Base-by-base conservation (phyloP, 805 yeast genomes). In the Schwanniomyces sp. region DNA sequence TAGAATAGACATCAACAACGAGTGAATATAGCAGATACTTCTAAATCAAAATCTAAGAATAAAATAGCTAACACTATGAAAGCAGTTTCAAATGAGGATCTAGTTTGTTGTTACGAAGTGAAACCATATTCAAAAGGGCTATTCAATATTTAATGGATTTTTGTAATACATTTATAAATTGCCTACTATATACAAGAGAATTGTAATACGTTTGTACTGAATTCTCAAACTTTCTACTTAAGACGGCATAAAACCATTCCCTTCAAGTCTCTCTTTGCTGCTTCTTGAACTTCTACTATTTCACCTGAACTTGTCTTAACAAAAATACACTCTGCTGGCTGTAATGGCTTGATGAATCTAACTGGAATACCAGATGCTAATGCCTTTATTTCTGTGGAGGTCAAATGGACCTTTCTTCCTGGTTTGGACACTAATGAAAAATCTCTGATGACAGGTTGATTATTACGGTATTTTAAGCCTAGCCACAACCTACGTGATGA, bases 401-500 rank as follows among this genome's bases (percentile, higher is more conserved):
- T 69, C 57, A 91, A 81, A 53, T 75, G 68, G 17, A 91, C 86
- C 62, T 85, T 78, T 62, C 92, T 78, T 59, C 85, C 88, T 34
- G 99, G 98, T 60, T 86, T 91, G 40, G 94, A 86, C 27, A 94
- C 82, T 56, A 92, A 74, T 27, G 80, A 76, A 57, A 91, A 80
- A 46, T 81, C 78, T 54, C 82, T 77, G 52, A 94, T 74, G 14
- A 94, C 96, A 0, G 97, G 86, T 55, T 76, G 74, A 60, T 85
- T 82, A 53, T 89, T 81, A 61, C 92, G 81, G 66, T 94, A 94
- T 65, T 94, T 94, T 64, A 94, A 74, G 2, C 91, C 95, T 17
- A 94, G 66, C 99, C 99, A 94, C 43, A 94, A 76, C 56, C 96
- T 79, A 61, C 98, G 82, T 1, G 91, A 79, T 16, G 96, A 69